Base-by-base conservation (phyloP, 768 basidiomycete genomes). In the Kwoniella bestiolae region DNA sequence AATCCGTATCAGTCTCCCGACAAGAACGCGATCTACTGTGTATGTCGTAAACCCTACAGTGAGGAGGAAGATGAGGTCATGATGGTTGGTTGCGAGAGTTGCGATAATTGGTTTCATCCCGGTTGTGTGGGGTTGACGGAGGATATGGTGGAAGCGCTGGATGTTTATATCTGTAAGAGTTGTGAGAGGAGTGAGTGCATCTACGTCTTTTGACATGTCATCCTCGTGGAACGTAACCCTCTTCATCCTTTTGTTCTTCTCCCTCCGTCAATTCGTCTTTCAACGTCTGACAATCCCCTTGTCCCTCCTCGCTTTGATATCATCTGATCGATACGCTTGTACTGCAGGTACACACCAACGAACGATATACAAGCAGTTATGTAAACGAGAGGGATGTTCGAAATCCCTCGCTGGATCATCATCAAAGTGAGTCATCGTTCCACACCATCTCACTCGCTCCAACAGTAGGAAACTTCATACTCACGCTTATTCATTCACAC, bases 41-140 rank as follows among this genome's bases (percentile, higher is more conserved):
- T 76, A 45, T 80, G 78, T 56, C 60, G 67, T 23, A 78, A 72
- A 45, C 56, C 70, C 7, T 76, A 72, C 53, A 64, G 56, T 18
- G 71, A 70, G 4, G 78, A 80, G 47, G 78, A 80, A 29, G 73
- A 75, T 23, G 71, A 72, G 16, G 65, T 63, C 7, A 57, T 45
- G 4, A 76, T 77, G 73, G 53, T 80, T 0, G 78, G 71, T 21
- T 80, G 78, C 60, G 78, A 80, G 41, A 76, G 79, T 14, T 80
- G 79, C 59, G 72, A 75, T 35, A 71, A 74, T 53, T 80, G 79
- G 79, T 80, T 70, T 25, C 77, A 78, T 60, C 71, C 75, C 9
- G 55, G 21, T 34, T 80, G 79, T 63, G 62, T 77, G 23, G 72
- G 70, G 0, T 29, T 80, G 12, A 52, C 62, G 18, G 69, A 73